Conservation (phyloP, 2,329 filamentous ascomycete genomes). For the Monilinia laxa region DNA sequence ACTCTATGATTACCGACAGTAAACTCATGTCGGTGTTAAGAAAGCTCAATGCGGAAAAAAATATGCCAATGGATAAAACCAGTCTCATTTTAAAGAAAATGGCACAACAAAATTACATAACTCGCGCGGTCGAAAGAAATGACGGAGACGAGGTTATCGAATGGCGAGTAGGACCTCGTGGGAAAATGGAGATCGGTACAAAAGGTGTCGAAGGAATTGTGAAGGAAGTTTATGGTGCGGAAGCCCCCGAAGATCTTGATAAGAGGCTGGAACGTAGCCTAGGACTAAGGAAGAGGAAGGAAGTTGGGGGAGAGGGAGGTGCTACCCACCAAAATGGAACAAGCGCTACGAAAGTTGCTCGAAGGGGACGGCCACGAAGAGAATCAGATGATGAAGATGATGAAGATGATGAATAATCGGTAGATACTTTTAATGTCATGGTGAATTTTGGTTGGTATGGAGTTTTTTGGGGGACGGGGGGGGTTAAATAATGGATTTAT, state of each 20-base stretch:
- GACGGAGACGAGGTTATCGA: constrained; percentile 75
- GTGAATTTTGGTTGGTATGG: not conserved
- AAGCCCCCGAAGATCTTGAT: constrained; percentile 54
- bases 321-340: constrained; percentile 28
- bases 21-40: constrained; percentile 75
- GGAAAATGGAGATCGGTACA: constrained; percentile 80
- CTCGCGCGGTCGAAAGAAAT: constrained; percentile 66
- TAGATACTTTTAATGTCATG: not conserved
- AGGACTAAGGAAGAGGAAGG: constrained; percentile 46
- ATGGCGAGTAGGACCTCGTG: constrained; percentile 82
- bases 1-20: constrained; percentile 71
- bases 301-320: constrained; percentile 29
- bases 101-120: constrained; percentile 78
- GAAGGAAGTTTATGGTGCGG: constrained; percentile 56
- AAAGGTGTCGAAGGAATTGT: constrained; percentile 72
- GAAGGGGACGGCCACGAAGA: constrained; percentile 8
- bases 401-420: constrained; percentile 11
- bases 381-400: constrained; percentile 8
- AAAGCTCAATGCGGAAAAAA: constrained; percentile 72
- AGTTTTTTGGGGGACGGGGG: not conserved
- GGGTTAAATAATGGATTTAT: not conserved
- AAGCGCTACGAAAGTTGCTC: constrained; percentile 6
- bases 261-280: constrained; percentile 62
- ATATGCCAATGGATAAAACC: constrained; percentile 71
- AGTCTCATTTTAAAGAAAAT: constrained; percentile 73